A percentile compares a stretch with the other conserved stretches of the same genome.
Evolutionary conservation across 768 basidiomycete genomes (phyloP).

Genomic region (Xerocomus spinulosus): DNA sequence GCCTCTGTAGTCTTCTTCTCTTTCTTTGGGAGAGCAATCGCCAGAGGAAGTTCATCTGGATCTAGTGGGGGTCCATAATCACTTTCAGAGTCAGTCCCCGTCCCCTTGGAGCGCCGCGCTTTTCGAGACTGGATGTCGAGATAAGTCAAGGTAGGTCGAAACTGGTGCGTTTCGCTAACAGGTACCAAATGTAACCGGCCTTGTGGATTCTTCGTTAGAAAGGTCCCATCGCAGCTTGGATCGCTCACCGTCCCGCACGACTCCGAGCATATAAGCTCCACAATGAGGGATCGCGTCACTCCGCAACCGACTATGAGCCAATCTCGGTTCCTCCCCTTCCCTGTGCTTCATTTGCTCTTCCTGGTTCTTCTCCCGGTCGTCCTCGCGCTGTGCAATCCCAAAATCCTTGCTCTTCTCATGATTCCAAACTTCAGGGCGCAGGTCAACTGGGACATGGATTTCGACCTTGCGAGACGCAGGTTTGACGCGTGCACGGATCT

Average conservation of each 20-base stretch:
- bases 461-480: constrained; percentile 59
- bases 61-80: constrained; percentile 79
- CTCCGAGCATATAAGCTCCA: constrained; percentile 70
- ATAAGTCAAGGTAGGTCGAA: constrained; percentile 79
- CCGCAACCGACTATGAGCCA: constrained; percentile 65
- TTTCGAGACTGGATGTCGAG: constrained; percentile 70
- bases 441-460: constrained; percentile 79
- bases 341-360: constrained; percentile 42
- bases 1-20: constrained; percentile 59
- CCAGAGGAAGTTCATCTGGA: constrained; percentile 61
- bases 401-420: constrained; percentile 61
- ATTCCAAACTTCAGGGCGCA: constrained; percentile 78
- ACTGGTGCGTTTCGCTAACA: constrained; percentile 72
- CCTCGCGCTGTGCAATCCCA: constrained; percentile 61
- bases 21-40: constrained; percentile 41
- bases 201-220: constrained; percentile 26
- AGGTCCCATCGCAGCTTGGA: constrained; percentile 1
- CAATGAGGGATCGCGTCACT: constrained; percentile 67
- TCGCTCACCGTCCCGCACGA: constrained; percentile 62
- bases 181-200: constrained; percentile 76
- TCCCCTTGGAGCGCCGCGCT: constrained; percentile 44
- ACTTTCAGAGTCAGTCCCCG: constrained; percentile 61
- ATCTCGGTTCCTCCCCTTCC: constrained; percentile 54
- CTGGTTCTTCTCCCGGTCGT: constrained; percentile 77
- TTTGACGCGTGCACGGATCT: constrained; percentile 70